phyloP scores from a whole-genome alignment of 768 basidiomycete species.

The Leccinum rimulosum region DNA sequence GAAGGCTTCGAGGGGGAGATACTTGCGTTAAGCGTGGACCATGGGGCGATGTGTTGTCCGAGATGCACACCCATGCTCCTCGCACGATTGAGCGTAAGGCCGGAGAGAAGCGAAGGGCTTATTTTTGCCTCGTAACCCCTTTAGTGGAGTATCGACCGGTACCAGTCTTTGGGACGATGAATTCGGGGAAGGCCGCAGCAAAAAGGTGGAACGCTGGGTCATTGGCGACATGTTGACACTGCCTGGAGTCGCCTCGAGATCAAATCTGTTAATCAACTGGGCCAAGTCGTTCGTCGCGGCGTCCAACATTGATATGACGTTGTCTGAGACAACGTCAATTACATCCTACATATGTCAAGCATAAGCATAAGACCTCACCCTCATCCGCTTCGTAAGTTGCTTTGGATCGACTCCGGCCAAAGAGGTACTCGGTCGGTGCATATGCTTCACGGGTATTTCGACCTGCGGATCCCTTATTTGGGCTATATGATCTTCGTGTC shows the following conservation, averaged over 20 bases:
- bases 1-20: slow-evolving; percentile 39
- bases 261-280: slow-evolving; percentile 74
- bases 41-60: slow-evolving; percentile 62
- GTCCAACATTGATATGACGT: slow-evolving; percentile 66
- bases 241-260: slow-evolving; percentile 73
- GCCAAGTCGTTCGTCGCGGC: slow-evolving; percentile 81
- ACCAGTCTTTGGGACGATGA: slow-evolving; percentile 32
- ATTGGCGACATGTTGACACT: slow-evolving; percentile 49
- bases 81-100: slow-evolving; percentile 43
- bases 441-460: slow-evolving; percentile 39
- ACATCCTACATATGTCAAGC: not conserved
- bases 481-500: not conserved
- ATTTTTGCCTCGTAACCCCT: slow-evolving; percentile 33
- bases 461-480: not conserved
- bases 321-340: slow-evolving; percentile 15
- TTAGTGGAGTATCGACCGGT: slow-evolving; percentile 38
- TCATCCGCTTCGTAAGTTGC: slow-evolving; percentile 52
- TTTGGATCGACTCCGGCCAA: slow-evolving; percentile 47
- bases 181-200: slow-evolving; percentile 20
- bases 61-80: slow-evolving; percentile 28
- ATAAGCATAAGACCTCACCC: slow-evolving; percentile 17
- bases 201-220: slow-evolving; percentile 24
- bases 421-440: slow-evolving; percentile 65
- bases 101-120: slow-evolving; percentile 48
- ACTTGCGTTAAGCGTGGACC: slow-evolving; percentile 45